phyloP scores from a whole-genome alignment of 805 yeast species.

The Ogataea minuta region DNA sequence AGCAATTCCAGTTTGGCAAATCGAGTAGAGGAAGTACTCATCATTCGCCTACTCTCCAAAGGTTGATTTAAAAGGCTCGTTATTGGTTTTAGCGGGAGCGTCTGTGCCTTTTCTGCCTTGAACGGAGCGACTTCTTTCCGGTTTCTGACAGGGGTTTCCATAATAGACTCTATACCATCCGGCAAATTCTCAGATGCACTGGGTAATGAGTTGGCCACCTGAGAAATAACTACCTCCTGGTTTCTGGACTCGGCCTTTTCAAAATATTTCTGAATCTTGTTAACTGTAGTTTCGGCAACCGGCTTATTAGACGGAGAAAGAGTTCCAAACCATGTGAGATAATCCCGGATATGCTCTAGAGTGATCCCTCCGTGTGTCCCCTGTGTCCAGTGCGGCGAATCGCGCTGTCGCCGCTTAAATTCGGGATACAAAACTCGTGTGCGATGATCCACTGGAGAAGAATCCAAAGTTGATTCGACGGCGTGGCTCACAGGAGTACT shows the following conservation, averaged over 20 bases:
- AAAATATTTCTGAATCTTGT: slow-evolving; percentile 12
- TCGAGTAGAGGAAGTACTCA: slow-evolving; percentile 13
- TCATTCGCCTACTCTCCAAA: slow-evolving; percentile 8
- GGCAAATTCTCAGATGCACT: neutral
- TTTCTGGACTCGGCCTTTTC: neutral
- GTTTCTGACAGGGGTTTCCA: slow-evolving; percentile 2
- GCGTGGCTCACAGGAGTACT: slow-evolving; percentile 2
- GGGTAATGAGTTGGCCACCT: neutral
- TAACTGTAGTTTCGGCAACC: slow-evolving; percentile 11
- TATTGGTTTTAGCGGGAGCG: neutral
- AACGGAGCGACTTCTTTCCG: neutral
- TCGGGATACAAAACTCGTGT: slow-evolving; percentile 20
- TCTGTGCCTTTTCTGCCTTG: neutral
- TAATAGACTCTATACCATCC: neutral
- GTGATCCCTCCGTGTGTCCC: slow-evolving; percentile 18
- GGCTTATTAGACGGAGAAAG: slow-evolving; percentile 12
- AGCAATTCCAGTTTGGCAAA: slow-evolving; percentile 18
- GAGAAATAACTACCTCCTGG: slow-evolving; percentile 1
- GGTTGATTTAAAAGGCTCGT: neutral
- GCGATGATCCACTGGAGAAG: slow-evolving; percentile 18
- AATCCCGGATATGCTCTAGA: slow-evolving; percentile 17
- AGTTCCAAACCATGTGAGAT: slow-evolving; percentile 21
- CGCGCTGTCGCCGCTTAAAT: slow-evolving; percentile 19
- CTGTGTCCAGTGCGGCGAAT: slow-evolving; percentile 21
- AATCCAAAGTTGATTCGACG: slow-evolving; percentile 8